These are phyloP conservation scores for Pseudocercospora ulei DNA, from an alignment of 2,329 filamentous ascomycete genomes.

Conservation along the genomic window DNA sequence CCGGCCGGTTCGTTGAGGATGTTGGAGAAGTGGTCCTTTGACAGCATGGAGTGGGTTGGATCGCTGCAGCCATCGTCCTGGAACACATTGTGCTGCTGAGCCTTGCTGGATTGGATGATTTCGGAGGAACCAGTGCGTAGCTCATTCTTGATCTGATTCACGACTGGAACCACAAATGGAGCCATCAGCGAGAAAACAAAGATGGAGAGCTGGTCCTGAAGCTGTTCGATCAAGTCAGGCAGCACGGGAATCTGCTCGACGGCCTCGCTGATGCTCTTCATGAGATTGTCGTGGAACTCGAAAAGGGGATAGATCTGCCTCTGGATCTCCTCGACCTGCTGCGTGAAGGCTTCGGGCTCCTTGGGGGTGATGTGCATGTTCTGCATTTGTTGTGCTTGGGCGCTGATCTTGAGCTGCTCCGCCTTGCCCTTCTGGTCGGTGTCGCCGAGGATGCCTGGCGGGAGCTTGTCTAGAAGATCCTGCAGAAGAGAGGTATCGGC, in stretches of 20 bases:
- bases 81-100: constrained; percentile 81
- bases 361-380: constrained; percentile 64
- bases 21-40: constrained; percentile 91
- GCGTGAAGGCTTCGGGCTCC: constrained; percentile 73
- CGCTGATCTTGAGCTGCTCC: constrained; percentile 68
- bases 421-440: constrained; percentile 65
- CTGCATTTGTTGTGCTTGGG: constrained; percentile 63
- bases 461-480: constrained; percentile 71
- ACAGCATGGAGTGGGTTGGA: constrained; percentile 90
- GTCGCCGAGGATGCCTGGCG: constrained; percentile 66
- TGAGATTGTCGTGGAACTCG: constrained; percentile 79
- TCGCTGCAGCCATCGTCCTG: constrained; percentile 64
- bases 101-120: constrained; percentile 73
- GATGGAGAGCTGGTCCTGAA: constrained; percentile 76
- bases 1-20: constrained; percentile 81
- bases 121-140: constrained; percentile 76
- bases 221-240: constrained; percentile 72
- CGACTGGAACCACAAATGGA: constrained; percentile 75
- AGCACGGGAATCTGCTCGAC: constrained; percentile 79
- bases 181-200: constrained; percentile 90
- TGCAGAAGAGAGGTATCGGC: constrained; percentile 65
- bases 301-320: constrained; percentile 80
- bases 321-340: constrained; percentile 63
- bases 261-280: constrained; percentile 66
- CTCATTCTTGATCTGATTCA: constrained; percentile 77